Evolutionary conservation across 2,329 filamentous ascomycete species (phyloP).

Genomic region (Rhinocladiella mackenziei): DNA sequence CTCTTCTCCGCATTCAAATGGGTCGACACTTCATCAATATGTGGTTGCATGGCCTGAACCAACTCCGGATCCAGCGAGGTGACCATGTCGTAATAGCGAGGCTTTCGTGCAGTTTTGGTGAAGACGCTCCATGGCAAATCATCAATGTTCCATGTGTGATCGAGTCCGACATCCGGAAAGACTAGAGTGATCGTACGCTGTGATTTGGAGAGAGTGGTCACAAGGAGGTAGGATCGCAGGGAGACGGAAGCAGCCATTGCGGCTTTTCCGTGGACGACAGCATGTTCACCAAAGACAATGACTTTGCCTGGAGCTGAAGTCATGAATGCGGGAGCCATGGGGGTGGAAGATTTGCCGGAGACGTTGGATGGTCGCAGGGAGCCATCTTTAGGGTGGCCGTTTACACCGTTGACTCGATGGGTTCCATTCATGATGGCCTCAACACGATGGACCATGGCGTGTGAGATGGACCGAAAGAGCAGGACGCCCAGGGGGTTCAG

Average conservation of each 20-base stretch:
- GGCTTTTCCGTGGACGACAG: slow-evolving; percentile 95
- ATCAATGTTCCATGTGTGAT: slow-evolving; percentile 93
- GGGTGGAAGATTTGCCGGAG: slow-evolving; percentile 47
- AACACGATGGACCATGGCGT: slow-evolving; percentile 17
- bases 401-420: slow-evolving; percentile 20
- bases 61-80: slow-evolving; percentile 81
- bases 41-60: slow-evolving; percentile 72
- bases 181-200: slow-evolving; percentile 80
- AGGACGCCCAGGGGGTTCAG: slow-evolving; percentile 1
- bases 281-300: slow-evolving; percentile 96
- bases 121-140: slow-evolving; percentile 83
- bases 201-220: slow-evolving; percentile 89
- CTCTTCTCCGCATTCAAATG: slow-evolving; percentile 64
- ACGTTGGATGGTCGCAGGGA: slow-evolving; percentile 18
- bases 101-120: slow-evolving; percentile 77
- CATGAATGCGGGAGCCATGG: slow-evolving; percentile 85
- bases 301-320: slow-evolving; percentile 97
- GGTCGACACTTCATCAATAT: slow-evolving; percentile 67
- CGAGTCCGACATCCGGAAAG: slow-evolving; percentile 85
- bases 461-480: not conserved
- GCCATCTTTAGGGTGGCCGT: slow-evolving; percentile 24
- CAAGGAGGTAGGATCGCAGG: slow-evolving; percentile 90
- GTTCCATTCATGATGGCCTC: slow-evolving; percentile 22
- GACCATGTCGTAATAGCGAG: slow-evolving; percentile 87
- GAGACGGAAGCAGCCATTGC: slow-evolving; percentile 95